Conservation (phyloP, 768 basidiomycete species). For the Punctularia strigosozonata region DNA sequence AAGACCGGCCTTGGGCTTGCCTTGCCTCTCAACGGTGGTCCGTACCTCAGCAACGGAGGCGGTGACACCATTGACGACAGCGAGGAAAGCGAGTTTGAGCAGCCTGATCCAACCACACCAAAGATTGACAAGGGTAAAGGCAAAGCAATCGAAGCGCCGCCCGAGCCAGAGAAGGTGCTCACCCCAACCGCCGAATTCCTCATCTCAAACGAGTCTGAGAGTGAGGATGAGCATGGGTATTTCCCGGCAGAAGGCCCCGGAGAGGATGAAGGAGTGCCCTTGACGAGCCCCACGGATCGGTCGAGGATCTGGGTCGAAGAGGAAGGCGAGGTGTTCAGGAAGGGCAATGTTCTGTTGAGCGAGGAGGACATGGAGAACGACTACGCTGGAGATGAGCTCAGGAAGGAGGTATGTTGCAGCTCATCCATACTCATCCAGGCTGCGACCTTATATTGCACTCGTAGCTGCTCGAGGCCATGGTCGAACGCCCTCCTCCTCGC, state of each 20-base stretch:
- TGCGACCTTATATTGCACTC: neutral
- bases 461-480: slow-evolving; percentile 76
- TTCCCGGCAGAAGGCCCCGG: slow-evolving; percentile 12
- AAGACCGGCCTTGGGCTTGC: slow-evolving; percentile 9
- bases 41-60: neutral
- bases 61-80: neutral
- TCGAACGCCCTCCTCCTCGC: slow-evolving; percentile 74
- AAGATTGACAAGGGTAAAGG: slow-evolving; percentile 72
- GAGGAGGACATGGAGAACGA: slow-evolving; percentile 86
- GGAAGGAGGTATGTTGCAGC: slow-evolving; percentile 48
- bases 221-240: slow-evolving; percentile 22
- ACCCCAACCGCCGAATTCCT: slow-evolving; percentile 37
- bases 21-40: slow-evolving; percentile 3
- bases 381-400: slow-evolving; percentile 80
- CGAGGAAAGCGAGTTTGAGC: slow-evolving; percentile 11
- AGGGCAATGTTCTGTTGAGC: slow-evolving; percentile 69
- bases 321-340: slow-evolving; percentile 94
- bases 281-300: too few relatives aligned
- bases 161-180: slow-evolving; percentile 59
- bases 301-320: slow-evolving; percentile 81
- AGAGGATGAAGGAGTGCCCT: slow-evolving; percentile 9
- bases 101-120: slow-evolving; percentile 39
- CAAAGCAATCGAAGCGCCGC: slow-evolving; percentile 55
- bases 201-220: slow-evolving; percentile 15
- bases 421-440: neutral